These are phyloP conservation scores for Eleusine indica DNA, from an alignment of 176 grass and related monocot genomes.

Conservation along the genomic window DNA sequence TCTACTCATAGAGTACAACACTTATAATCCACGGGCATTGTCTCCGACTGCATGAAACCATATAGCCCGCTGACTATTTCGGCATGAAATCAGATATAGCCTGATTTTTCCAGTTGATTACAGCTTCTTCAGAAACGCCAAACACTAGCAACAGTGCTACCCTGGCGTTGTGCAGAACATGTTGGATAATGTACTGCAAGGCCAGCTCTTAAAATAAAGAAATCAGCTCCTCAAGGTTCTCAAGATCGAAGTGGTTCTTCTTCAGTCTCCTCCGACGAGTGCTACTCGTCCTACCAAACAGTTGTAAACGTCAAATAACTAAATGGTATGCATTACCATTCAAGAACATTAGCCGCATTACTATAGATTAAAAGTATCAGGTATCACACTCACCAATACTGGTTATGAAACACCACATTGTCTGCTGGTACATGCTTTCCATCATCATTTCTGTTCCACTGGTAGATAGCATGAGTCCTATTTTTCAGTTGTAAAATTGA, in stretches of 20 bases:
- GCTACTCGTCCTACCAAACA: constrained; percentile 61
- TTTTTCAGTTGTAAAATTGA: constrained; percentile 83
- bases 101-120: background rate
- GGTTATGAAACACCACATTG: constrained; percentile 81
- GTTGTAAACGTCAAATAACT: background rate
- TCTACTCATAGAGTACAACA: background rate
- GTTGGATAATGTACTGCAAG: background rate
- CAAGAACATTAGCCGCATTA: background rate
- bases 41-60: background rate
- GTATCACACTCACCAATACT: constrained; percentile 67
- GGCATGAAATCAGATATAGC: background rate
- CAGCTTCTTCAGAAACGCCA: background rate
- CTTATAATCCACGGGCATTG: background rate
- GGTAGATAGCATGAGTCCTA: constrained; percentile 86
- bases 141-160: background rate
- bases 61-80: background rate
- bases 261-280: constrained; percentile 74
- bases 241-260: constrained; percentile 58
- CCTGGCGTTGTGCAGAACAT: background rate
- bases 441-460: constrained; percentile 93
- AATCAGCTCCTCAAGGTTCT: constrained; percentile 49
- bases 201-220: constrained; percentile 42
- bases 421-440: constrained; percentile 72
- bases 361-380: background rate
- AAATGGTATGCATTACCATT: background rate